Evolutionary conservation across 768 basidiomycete genomes (phyloP).

Genomic region (Mycena indigotica): DNA sequence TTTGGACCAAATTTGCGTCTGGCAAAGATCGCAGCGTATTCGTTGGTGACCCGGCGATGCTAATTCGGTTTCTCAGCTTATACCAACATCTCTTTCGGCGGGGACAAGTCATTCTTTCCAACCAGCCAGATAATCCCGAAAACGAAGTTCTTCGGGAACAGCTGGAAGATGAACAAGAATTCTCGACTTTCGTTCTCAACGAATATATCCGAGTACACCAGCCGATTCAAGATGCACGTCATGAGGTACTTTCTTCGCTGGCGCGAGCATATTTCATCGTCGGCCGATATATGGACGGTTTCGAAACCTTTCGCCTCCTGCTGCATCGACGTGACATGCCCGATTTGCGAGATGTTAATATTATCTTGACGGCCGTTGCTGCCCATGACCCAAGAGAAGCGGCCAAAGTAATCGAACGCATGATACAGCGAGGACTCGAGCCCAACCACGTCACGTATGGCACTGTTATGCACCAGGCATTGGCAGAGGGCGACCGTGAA

Average conservation of each 20-base stretch:
- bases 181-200: constrained; percentile 48
- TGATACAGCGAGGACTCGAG: constrained; percentile 48
- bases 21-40: constrained; percentile 45
- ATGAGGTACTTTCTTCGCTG: constrained; percentile 57
- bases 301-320: constrained; percentile 49
- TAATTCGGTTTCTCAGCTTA: constrained; percentile 56
- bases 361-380: constrained; percentile 58
- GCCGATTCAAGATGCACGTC: constrained; percentile 50
- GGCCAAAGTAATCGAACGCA: constrained; percentile 48
- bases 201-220: constrained; percentile 46
- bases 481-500: constrained; percentile 43
- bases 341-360: constrained; percentile 66
- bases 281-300: constrained; percentile 48
- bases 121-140: constrained; percentile 8
- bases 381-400: constrained; percentile 50
- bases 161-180: constrained; percentile 34
- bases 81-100: constrained; percentile 34
- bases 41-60: constrained; percentile 44
- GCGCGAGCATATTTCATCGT: constrained; percentile 65
- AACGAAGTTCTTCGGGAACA: constrained; percentile 14
- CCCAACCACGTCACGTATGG: constrained; percentile 62
- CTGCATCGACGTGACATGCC: constrained; percentile 53
- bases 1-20: constrained; percentile 60
- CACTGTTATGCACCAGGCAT: constrained; percentile 63
- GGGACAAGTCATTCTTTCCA: constrained; percentile 20